Evolutionary conservation across 495 filamentous ascomycete genomes (phyloP).

Genomic region (Penicillium nucicola): DNA sequence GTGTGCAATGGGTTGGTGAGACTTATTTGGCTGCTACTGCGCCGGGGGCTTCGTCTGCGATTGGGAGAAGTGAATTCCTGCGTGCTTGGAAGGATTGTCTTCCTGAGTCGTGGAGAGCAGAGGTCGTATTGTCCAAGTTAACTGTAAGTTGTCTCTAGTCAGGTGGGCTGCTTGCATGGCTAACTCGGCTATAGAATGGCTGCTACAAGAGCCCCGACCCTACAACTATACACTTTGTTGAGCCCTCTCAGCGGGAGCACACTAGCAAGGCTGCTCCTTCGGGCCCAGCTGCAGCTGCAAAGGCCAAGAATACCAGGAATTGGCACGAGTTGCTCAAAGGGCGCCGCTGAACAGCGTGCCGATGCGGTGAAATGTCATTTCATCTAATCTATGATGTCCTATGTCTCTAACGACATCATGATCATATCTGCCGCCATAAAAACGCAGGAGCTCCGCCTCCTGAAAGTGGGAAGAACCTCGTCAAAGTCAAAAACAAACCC

Average conservation of each 20-base stretch:
- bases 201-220: slow-evolving; percentile 39
- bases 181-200: slow-evolving; percentile 22
- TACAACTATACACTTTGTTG: slow-evolving; percentile 37
- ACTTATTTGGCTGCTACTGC: slow-evolving; percentile 50
- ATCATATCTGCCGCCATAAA: slow-evolving; percentile 19
- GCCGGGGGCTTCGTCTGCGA: slow-evolving; percentile 28
- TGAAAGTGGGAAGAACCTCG: background rate
- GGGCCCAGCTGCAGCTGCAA: slow-evolving; percentile 32
- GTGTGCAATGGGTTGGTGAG: slow-evolving; percentile 49
- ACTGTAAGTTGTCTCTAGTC: slow-evolving; percentile 25
- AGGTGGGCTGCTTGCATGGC: background rate
- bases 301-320: slow-evolving; percentile 60
- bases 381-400: slow-evolving; percentile 14
- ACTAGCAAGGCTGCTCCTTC: slow-evolving; percentile 26
- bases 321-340: slow-evolving; percentile 86
- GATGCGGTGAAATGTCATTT: slow-evolving; percentile 14
- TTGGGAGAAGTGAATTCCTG: slow-evolving; percentile 48
- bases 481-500: slow-evolving; percentile 3
- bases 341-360: slow-evolving; percentile 19
- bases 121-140: slow-evolving; percentile 46
- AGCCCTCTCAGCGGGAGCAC: slow-evolving; percentile 33
- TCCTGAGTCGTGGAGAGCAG: slow-evolving; percentile 55
- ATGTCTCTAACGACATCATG: slow-evolving; percentile 19
- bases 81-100: slow-evolving; percentile 54
- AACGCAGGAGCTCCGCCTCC: background rate